A percentile compares a stretch with the other conserved stretches of the same genome.
Evolutionary conservation across 2,329 filamentous ascomycete species (phyloP).

Genomic region (Mariannaea elegans): DNA sequence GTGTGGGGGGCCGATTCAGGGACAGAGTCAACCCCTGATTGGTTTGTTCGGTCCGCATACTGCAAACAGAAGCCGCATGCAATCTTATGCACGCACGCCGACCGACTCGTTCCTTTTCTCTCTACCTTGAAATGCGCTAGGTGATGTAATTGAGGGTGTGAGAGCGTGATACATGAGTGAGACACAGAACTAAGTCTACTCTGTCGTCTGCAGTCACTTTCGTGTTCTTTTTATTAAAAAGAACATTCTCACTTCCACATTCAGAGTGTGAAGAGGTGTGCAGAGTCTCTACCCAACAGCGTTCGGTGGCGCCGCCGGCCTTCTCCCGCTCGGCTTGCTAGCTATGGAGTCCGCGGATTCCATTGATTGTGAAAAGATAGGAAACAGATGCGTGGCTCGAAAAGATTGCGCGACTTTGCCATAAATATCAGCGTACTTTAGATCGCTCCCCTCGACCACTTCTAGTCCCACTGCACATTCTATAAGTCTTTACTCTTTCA

Average conservation of each 20-base stretch:
- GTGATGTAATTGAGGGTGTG: too few relatives aligned
- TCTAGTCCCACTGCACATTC: slow-evolving; percentile 7
- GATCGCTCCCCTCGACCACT: neutral
- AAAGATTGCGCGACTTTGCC: neutral
- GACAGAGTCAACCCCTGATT: slow-evolving; percentile 17
- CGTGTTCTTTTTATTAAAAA: too few relatives aligned
- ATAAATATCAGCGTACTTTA: neutral
- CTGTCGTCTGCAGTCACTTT: too few relatives aligned
- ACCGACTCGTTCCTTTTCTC: neutral
- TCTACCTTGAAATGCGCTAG: neutral
- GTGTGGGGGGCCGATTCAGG: neutral
- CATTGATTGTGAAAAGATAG: neutral
- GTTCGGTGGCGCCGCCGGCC: neutral
- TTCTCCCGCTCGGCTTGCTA: neutral
- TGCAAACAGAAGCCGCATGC: neutral
- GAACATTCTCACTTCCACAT: too few relatives aligned
- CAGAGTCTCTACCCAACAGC: too few relatives aligned
- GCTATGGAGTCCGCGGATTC: neutral
- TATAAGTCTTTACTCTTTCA: slow-evolving; percentile 45
- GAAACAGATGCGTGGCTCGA: neutral
- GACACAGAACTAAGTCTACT: too few relatives aligned
- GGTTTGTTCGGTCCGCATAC: slow-evolving; percentile 28
- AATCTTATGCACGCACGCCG: neutral
- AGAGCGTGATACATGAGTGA: too few relatives aligned
- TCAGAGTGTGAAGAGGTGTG: too few relatives aligned